phyloP scores from a whole-genome alignment of 768 basidiomycete genomes.

The Leucosporidium yakuticum region DNA sequence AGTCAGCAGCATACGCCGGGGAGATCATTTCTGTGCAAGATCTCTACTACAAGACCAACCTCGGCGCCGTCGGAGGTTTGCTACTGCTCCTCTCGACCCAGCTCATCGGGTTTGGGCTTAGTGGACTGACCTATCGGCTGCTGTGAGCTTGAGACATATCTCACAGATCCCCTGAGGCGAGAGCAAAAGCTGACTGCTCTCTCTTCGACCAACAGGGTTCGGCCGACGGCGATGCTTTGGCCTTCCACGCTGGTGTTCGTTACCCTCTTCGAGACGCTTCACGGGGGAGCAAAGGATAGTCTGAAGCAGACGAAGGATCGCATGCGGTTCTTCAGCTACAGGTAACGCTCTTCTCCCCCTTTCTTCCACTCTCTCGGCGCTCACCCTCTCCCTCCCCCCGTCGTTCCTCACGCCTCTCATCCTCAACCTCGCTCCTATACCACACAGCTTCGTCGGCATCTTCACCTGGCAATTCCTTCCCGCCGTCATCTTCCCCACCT shows the following conservation, averaged over 20 bases:
- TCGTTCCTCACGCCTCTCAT: conserved; percentile 7
- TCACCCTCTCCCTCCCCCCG: too few relatives aligned
- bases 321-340: conserved; percentile 37
- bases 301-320: conserved; percentile 28
- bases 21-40: conserved; percentile 41
- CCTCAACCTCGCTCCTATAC: not conserved
- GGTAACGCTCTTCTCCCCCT: not conserved
- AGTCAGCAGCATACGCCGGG: conserved; percentile 38
- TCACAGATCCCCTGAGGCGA: not conserved
- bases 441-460: conserved; percentile 26
- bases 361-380: too few relatives aligned
- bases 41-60: conserved; percentile 40
- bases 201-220: conserved; percentile 18
- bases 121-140: conserved; percentile 36
- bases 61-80: conserved; percentile 35
- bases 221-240: conserved; percentile 38
- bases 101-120: conserved; percentile 41
- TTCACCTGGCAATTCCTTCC: conserved; percentile 42
- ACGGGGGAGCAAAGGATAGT: conserved; percentile 32
- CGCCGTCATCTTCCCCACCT: conserved; percentile 33
- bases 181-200: not conserved
- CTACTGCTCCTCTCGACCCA: conserved; percentile 40
- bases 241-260: conserved; percentile 37
- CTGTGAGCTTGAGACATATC: not conserved
- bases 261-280: conserved; percentile 40